Conservation (phyloP, 306 rosid genomes). For the Luffa aegyptiaca region DNA sequence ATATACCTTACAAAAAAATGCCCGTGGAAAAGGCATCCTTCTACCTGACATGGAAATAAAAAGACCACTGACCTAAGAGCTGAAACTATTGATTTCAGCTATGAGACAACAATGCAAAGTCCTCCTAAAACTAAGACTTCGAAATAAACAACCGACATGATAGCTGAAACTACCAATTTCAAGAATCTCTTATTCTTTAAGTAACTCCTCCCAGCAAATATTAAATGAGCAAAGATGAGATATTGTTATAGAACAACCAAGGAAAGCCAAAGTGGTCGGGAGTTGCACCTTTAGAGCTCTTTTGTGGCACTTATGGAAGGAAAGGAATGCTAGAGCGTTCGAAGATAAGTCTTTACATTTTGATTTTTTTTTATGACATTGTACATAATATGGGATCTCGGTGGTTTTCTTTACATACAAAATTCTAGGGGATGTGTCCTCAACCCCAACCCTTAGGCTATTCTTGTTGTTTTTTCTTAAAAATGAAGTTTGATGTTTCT, state of each 20-base stretch:
- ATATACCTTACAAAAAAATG: neutral
- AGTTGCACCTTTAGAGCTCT: too few relatives aligned
- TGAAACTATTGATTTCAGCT: neutral
- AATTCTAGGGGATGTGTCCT: too few relatives aligned
- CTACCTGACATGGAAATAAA: neutral
- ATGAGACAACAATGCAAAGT: neutral
- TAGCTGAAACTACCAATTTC: neutral
- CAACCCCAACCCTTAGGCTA: too few relatives aligned
- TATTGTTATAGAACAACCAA: neutral
- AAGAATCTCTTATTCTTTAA: neutral
- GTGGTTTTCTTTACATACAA: too few relatives aligned
- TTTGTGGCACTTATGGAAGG: too few relatives aligned
- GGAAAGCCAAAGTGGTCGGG: too few relatives aligned
- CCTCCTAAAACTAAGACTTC: neutral
- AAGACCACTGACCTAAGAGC: neutral
- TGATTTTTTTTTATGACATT: too few relatives aligned
- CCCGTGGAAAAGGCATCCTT: neutral
- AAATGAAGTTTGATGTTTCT: too few relatives aligned
- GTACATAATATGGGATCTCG: too few relatives aligned
- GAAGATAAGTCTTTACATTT: too few relatives aligned
- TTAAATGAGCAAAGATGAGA: neutral
- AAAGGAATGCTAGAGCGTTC: too few relatives aligned
- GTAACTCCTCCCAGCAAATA: neutral
- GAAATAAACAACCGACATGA: neutral
- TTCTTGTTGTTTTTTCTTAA: too few relatives aligned